Evolutionary conservation across 202 grass and related monocot genomes (phyloP).

Genomic region (Panicum virgatum): DNA sequence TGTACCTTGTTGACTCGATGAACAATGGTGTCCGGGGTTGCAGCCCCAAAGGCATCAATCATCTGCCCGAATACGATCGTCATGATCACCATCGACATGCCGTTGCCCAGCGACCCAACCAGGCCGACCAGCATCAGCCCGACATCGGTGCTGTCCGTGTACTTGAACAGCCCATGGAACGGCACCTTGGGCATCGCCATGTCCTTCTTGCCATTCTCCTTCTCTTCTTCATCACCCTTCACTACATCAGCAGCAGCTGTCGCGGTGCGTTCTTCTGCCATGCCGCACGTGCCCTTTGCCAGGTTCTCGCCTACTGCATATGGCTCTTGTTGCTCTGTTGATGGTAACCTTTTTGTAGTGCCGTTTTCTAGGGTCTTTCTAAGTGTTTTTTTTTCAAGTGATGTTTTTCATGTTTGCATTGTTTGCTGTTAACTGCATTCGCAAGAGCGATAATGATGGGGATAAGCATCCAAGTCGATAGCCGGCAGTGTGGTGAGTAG

Average conservation of each 20-base stretch:
- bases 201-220: neutral
- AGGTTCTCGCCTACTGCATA: neutral
- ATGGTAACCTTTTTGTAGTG: neutral
- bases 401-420: neutral
- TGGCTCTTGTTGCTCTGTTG: neutral
- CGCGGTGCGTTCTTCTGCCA: neutral
- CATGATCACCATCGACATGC: conserved; percentile 50
- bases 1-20: conserved; percentile 50
- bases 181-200: conserved; percentile 1
- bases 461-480: neutral
- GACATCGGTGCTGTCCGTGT: conserved; percentile 41
- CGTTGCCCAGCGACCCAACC: conserved; percentile 39
- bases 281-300: neutral
- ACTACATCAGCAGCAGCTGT: neutral
- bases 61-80: conserved; percentile 57
- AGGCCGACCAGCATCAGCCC: conserved; percentile 49
- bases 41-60: conserved; percentile 49
- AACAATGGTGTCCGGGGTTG: conserved; percentile 22
- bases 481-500: neutral
- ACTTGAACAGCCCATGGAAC: conserved; percentile 44
- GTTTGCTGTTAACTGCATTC: neutral
- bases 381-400: neutral
- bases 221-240: neutral
- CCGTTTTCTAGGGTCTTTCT: neutral
- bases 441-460: neutral